Evolutionary conservation across 2,329 filamentous ascomycete genomes (phyloP).

Genomic region (Scopulariopsis brevicaulis): DNA sequence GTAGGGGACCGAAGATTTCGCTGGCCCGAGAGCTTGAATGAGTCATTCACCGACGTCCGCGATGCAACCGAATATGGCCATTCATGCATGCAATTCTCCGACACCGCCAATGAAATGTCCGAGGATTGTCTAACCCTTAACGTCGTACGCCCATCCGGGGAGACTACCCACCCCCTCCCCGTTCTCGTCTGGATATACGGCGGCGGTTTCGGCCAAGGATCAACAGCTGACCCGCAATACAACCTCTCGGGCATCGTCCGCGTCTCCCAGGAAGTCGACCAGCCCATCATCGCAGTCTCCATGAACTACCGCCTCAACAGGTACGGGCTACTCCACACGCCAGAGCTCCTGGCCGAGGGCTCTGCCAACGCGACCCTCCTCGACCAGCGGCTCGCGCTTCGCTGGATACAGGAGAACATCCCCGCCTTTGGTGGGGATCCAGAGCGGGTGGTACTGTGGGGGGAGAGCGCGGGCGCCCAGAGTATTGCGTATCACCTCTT

Average conservation of each 20-base stretch:
- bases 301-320: constrained; percentile 42
- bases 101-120: neutral
- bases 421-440: constrained; percentile 34
- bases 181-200: neutral
- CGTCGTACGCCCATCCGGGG: too few relatives aligned
- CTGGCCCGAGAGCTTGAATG: neutral
- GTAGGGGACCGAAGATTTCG: neutral
- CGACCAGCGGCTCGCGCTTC: constrained; percentile 18
- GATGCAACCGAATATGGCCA: neutral
- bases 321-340: constrained; percentile 47
- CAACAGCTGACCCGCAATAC: neutral
- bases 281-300: constrained; percentile 29
- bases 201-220: neutral
- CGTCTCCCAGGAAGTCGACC: neutral
- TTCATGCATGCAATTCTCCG: neutral
- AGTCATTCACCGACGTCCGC: neutral
- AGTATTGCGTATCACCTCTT: neutral
- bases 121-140: neutral
- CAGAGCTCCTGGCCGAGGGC: constrained; percentile 35
- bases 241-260: neutral
- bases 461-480: constrained; percentile 36
- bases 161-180: neutral
- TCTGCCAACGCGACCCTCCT: constrained; percentile 20
- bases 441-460: constrained; percentile 37
- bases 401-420: constrained; percentile 40